Base-by-base conservation (phyloP, 2,329 filamentous ascomycete genomes). In the Pyrenophora tritici-repentis region DNA sequence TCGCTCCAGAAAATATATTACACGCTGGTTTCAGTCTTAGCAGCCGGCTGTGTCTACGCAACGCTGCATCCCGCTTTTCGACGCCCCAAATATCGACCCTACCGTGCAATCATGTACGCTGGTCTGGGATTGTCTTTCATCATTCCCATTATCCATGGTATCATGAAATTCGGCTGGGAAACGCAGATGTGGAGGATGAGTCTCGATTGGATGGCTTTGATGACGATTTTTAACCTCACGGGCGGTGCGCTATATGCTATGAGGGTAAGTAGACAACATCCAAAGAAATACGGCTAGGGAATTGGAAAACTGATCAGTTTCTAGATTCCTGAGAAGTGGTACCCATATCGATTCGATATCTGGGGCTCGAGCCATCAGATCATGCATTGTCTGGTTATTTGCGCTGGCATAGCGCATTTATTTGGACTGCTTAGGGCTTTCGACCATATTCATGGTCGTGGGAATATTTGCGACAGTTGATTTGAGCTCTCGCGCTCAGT, bases 331-430 rank as follows among this genome's bases (percentile, higher is more conserved):
- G 78, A 81, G 56, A 66, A 66, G 41, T 77, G 74, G 68, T 75
- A 65, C 34, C 77, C 75, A 2, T 67, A 70, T 12, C 66, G 48
- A 2, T 81, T 80, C 42, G 79, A 82, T 51, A 60, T 81, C 1
- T 67, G 76, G 16, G 79, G 78, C 1, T 71, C 76, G 1, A 79
- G 76, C 47, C 79, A 82, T 59, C 77, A 82, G 62, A 61, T 80
- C 17, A 76, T 82, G 66, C 79, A 82, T 50, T 53, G 79, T 2
- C 68, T 76, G 53, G 78, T 81, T 12, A 62, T 81, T 14, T 62
- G 73, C 9, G 79, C 77, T 13, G 63, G 70, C 3, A 75, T 75
- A 42, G 67, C 51, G 18, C 45, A 55, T 50, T n/a, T 68, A 14
- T 57, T 62, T 39, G 75, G 71, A 8, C 66, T 78, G 29, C 33